Conservation (phyloP, 1,139 yeast genomes). For the Lodderomyces metapsilosis region DNA sequence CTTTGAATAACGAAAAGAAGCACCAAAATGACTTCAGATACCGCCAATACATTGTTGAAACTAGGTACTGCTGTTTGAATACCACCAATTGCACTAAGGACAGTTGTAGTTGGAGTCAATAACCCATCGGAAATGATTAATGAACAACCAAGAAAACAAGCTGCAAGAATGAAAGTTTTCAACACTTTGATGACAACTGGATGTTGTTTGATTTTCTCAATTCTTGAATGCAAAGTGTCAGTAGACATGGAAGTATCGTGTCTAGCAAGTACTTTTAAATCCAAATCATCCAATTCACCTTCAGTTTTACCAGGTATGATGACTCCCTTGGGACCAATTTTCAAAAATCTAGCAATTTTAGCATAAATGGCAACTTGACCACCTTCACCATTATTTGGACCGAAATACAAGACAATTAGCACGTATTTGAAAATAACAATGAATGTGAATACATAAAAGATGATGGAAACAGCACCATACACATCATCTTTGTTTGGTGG, state of each 20-base stretch:
- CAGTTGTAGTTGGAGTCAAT: constrained; percentile 62
- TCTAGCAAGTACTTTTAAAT: constrained; percentile 38
- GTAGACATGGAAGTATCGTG: constrained; percentile 37
- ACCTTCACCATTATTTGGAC: constrained; percentile 60
- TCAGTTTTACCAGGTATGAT: constrained; percentile 32
- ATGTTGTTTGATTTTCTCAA: constrained; percentile 18
- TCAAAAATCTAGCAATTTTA: constrained; percentile 48
- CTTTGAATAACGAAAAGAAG: constrained; percentile 45
- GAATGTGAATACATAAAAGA: constrained; percentile 55
- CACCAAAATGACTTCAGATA: constrained; percentile 48
- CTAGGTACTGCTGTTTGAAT: constrained; percentile 46
- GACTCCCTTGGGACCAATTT: constrained; percentile 49
- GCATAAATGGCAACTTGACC: constrained; percentile 63
- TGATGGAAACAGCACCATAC: constrained; percentile 51
- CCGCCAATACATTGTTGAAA: constrained; percentile 39
- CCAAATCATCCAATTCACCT: constrained; percentile 26
- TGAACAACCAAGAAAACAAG: constrained; percentile 55
- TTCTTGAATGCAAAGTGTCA: constrained; percentile 16
- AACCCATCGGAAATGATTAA: constrained; percentile 59
- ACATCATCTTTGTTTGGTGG: constrained; percentile 38
- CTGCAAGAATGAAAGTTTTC: constrained; percentile 31
- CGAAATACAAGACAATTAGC: constrained; percentile 45
- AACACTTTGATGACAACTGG: constrained; percentile 26
- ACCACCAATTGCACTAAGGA: constrained; percentile 51
- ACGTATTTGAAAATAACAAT: constrained; percentile 53